Evolutionary conservation across 805 yeast genomes (phyloP).

Genomic region (Tetrapisispora namnaoensis): DNA sequence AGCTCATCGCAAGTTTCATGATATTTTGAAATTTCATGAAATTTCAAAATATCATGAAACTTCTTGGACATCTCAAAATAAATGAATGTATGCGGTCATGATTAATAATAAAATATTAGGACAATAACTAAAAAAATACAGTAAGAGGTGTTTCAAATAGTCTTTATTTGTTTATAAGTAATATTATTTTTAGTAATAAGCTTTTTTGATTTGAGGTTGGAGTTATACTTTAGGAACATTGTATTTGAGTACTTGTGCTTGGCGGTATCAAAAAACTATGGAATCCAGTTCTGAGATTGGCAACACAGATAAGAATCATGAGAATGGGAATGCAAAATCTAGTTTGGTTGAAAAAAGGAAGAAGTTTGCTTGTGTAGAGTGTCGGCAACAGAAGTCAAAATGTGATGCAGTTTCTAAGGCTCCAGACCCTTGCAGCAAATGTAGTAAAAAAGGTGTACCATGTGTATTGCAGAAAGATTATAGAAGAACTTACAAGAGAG

Average conservation of each 20-base stretch:
- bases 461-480: conserved; percentile 75
- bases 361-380: conserved; percentile 87
- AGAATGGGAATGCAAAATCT: neutral
- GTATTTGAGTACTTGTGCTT: neutral
- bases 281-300: neutral
- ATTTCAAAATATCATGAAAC: no score
- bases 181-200: no score
- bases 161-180: no score
- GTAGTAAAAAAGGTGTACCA: conserved; percentile 54
- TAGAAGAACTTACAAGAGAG: conserved; percentile 83
- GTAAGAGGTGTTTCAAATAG: no score
- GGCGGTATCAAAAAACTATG: neutral
- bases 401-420: conserved; percentile 75
- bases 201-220: no score
- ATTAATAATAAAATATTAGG: no score
- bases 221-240: no score
- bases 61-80: no score
- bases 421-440: conserved; percentile 77
- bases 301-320: neutral
- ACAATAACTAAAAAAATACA: no score
- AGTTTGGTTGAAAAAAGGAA: conserved; percentile 8
- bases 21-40: no score
- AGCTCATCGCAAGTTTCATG: no score
- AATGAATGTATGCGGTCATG: no score
- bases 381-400: conserved; percentile 88